These are phyloP conservation scores for Pittosporum tobira DNA, from an alignment of 129 eudicot species.

Conservation along the genomic window DNA sequence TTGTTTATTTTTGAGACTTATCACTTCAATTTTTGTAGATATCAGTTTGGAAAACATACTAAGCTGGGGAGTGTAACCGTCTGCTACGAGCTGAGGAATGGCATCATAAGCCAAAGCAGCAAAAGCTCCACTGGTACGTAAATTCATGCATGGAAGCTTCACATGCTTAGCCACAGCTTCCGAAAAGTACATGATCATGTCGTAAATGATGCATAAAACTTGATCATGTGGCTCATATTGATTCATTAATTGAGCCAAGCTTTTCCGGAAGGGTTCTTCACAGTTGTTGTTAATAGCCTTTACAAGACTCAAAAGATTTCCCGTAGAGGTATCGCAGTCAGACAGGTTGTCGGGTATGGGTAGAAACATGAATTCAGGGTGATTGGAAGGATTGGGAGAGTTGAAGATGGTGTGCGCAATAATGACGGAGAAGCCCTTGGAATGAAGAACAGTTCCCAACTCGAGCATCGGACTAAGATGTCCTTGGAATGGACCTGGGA, in stretches of 20 bases:
- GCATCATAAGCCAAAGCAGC: not conserved
- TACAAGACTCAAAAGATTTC: not conserved
- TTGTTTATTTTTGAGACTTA: too few relatives aligned
- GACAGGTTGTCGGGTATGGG: not conserved
- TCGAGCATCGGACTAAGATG: conserved; percentile 7
- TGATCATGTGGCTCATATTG: too few relatives aligned
- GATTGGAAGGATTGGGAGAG: not conserved
- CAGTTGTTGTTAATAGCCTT: not conserved
- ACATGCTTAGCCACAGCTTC: not conserved
- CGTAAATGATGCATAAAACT: not conserved
- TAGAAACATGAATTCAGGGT: not conserved
- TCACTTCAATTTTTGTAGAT: too few relatives aligned
- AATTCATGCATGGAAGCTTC: not conserved
- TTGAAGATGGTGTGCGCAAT: conserved; percentile 2
- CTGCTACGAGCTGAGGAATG: not conserved
- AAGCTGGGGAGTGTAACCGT: not conserved
- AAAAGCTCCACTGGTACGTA: not conserved
- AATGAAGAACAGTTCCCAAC: conserved; percentile 2
- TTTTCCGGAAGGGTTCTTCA: not conserved
- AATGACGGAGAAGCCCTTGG: conserved; percentile 3
- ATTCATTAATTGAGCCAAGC: not conserved
- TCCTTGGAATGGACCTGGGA: not conserved
- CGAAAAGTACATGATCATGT: not conserved
- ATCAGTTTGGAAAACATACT: too few relatives aligned
- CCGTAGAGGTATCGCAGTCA: not conserved